Evolutionary conservation across 495 filamentous ascomycete species (phyloP).

Genomic region (Aspergillus sclerotiicarbonarius): DNA sequence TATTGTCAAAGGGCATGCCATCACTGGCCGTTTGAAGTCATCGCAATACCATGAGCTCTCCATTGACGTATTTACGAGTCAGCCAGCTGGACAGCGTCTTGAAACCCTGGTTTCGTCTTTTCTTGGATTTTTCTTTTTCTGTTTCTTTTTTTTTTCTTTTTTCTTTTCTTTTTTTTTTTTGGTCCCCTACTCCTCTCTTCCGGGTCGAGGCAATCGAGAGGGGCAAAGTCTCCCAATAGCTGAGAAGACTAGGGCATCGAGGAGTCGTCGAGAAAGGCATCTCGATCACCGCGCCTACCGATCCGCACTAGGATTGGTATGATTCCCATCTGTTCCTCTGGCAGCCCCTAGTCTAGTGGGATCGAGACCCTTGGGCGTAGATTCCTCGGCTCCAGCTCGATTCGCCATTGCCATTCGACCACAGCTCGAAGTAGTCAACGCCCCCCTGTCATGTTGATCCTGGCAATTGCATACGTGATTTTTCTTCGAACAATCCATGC

Average conservation of each 20-base stretch:
- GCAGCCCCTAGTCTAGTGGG: constrained; percentile 2
- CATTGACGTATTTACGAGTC: neutral
- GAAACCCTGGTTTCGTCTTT: neutral
- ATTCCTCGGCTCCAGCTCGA: neutral
- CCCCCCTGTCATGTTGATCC: constrained; percentile 11
- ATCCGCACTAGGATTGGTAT: neutral
- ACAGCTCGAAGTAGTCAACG: constrained; percentile 12
- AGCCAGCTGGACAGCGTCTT: neutral
- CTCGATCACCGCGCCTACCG: neutral
- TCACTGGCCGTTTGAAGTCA: neutral
- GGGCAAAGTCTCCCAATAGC: neutral
- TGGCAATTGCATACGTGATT: constrained; percentile 17
- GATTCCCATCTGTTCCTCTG: constrained; percentile 1
- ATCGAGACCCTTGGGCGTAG: neutral
- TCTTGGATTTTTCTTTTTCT: neutral
- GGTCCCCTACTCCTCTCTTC: neutral
- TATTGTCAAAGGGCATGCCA: neutral
- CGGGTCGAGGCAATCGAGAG: neutral
- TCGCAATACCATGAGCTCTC: neutral
- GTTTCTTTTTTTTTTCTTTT: neutral
- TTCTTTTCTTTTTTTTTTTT: neutral
- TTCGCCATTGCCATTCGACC: constrained; percentile 5
- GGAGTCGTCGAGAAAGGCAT: neutral
- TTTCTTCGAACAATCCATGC: constrained; percentile 21
- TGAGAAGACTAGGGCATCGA: neutral